A percentile compares a stretch with the other conserved stretches of the same genome.
Evolutionary conservation across 148 eudicot genomes (phyloP).

Genomic region (Rheum nobile): DNA sequence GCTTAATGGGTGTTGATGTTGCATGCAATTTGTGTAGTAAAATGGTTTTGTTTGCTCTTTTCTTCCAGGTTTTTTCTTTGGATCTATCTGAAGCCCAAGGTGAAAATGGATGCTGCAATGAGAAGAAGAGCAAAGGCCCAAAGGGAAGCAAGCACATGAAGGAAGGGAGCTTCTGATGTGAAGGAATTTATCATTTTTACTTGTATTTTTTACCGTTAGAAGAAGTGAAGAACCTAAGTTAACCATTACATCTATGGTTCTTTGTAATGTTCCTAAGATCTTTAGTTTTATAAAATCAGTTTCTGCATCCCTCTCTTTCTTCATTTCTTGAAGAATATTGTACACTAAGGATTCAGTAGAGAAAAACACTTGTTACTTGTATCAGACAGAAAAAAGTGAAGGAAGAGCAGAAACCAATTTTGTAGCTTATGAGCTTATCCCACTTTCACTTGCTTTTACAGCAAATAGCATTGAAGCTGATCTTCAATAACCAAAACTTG

Average conservation of each 20-base stretch:
- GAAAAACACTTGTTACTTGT: background rate
- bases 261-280: background rate
- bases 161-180: background rate
- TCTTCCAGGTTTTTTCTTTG: background rate
- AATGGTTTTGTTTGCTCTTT: slow-evolving; percentile 2
- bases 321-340: background rate
- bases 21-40: background rate
- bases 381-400: background rate
- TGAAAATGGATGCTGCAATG: background rate
- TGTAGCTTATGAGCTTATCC: background rate
- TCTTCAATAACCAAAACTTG: background rate
- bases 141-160: background rate
- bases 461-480: background rate
- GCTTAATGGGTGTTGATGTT: background rate
- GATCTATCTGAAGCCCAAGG: background rate
- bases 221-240: background rate
- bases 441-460: background rate
- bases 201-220: background rate
- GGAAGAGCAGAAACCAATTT: background rate
- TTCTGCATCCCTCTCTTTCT: background rate
- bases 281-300: background rate
- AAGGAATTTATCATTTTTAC: background rate
- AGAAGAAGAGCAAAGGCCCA: background rate
- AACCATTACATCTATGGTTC: background rate
- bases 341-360: background rate